phyloP scores from a whole-genome alignment of 768 basidiomycete genomes.

The Pulveroboletus sp. region DNA sequence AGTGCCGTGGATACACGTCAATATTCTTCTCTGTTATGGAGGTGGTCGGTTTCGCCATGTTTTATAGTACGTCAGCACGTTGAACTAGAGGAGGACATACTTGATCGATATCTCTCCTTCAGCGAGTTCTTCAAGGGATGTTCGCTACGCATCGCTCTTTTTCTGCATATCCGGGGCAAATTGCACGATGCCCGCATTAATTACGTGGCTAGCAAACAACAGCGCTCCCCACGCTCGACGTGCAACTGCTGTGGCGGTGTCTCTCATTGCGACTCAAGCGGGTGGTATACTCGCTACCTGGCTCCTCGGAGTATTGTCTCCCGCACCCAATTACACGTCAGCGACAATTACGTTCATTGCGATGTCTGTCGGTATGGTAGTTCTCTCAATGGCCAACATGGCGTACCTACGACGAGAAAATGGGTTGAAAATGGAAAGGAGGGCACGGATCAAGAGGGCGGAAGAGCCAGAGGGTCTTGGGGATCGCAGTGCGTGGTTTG shows the following conservation, averaged over 20 bases:
- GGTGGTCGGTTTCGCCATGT: conserved; percentile 52
- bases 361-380: conserved; percentile 38
- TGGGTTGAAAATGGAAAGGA: conserved; percentile 37
- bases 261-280: conserved; percentile 50
- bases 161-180: conserved; percentile 50
- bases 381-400: conserved; percentile 37
- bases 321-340: conserved; percentile 45
- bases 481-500: conserved; percentile 53
- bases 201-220: conserved; percentile 62
- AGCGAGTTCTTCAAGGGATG: conserved; percentile 29
- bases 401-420: conserved; percentile 42
- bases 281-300: conserved; percentile 61
- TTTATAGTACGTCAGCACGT: conserved; percentile 38
- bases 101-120: neutral
- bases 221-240: conserved; percentile 51
- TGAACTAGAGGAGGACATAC: neutral
- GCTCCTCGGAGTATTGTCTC: conserved; percentile 49
- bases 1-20: conserved; percentile 43
- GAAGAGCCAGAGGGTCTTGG: conserved; percentile 43
- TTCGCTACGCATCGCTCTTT: conserved; percentile 56
- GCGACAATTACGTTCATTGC: conserved; percentile 38
- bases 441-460: conserved; percentile 28
- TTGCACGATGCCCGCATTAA: conserved; percentile 46
- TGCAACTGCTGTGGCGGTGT: conserved; percentile 55
- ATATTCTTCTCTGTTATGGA: conserved; percentile 42